Evolutionary conservation across 106 monocot species (phyloP).

Genomic region (Allium sativum): DNA sequence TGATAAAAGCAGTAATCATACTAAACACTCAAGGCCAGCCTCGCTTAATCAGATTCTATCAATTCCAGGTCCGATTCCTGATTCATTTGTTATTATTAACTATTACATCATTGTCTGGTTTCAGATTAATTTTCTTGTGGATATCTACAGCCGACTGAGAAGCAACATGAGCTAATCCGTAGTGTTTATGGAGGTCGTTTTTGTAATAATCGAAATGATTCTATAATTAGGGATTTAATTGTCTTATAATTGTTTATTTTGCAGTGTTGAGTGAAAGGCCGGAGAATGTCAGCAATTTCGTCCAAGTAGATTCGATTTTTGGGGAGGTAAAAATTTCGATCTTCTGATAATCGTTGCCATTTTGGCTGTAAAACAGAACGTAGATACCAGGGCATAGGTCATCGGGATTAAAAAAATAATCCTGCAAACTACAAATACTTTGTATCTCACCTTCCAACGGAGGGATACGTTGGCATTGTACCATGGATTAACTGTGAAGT

Average conservation of each 20-base stretch:
- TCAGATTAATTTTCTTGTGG: neutral
- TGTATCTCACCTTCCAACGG: too few species aligned
- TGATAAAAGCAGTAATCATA: slow-evolving; percentile 83
- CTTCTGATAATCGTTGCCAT: too few species aligned
- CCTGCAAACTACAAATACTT: too few species aligned
- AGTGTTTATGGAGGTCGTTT: slow-evolving; percentile 44
- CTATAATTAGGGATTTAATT: slow-evolving; percentile 1
- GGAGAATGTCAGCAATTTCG: slow-evolving; percentile 76
- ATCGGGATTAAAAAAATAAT: too few species aligned
- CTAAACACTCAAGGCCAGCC: slow-evolving; percentile 85
- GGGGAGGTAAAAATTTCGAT: slow-evolving; percentile 37
- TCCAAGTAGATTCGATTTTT: slow-evolving; percentile 57
- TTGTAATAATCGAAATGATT: neutral
- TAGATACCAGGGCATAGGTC: too few species aligned
- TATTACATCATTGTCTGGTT: neutral
- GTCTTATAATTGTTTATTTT: neutral
- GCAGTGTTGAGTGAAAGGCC: slow-evolving; percentile 57
- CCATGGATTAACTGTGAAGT: too few species aligned
- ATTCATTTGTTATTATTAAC: neutral
- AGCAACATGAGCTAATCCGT: slow-evolving; percentile 67
- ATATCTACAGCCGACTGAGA: slow-evolving; percentile 57
- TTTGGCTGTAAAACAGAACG: too few species aligned
- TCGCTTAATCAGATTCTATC: slow-evolving; percentile 81
- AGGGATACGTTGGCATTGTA: too few species aligned
- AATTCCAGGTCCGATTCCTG: slow-evolving; percentile 43